Evolutionary conservation across 495 filamentous ascomycete species (phyloP), one percentile per base, ranked within the genome.

Genomic region (Letharia lupina): DNA sequence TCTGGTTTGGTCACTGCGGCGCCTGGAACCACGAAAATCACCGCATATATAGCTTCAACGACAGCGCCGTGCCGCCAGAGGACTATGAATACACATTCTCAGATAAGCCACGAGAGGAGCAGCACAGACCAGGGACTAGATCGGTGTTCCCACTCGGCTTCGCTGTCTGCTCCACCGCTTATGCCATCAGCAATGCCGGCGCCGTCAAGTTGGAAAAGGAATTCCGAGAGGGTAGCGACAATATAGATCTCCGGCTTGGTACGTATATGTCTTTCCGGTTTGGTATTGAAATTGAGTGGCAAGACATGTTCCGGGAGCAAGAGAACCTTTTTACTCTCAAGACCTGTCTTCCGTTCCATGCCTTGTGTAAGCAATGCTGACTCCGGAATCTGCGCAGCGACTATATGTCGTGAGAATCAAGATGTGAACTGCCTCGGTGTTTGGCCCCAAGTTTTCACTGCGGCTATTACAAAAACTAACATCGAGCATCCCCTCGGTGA

Each of bases 1-100:
- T 69, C n/a, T 69, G 68, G 68, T 59, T 69, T 11, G 68, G 68
- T 13, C 68, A 69, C 45, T 69, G 68, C 40, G 68, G 68, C 45
- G 33, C 42, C 61, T 71, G 39, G 5, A 59, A 61, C 18, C 68
- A 67, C 45, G 47, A 61, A 0, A 44, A 68, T 31, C 39, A 59
- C 68, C 65, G 71, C 23, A 68, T 68, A 20, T 68, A 45, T 48
- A 42, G 48, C n/a, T 61, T 60, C 60, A 70, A 70, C 42, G 68
- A 70, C 28, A 70, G 61, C 62, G 11, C 65, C 13, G 65, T 61
- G 1, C 68, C 68, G 6, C 61, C 54, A 20, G 42, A 61, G 31
- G 61, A 67, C 3, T 20, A 65, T 33, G 68, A 70, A 48, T 67
- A 61, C 54, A 58, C 47, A 11, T 70, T 70, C 50, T 61, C 50